Percentiles rank a stretch among this genome's conserved stretches.
phyloP scores from a whole-genome alignment of 2,329 filamentous ascomycete genomes.

The Fusarium graminum region DNA sequence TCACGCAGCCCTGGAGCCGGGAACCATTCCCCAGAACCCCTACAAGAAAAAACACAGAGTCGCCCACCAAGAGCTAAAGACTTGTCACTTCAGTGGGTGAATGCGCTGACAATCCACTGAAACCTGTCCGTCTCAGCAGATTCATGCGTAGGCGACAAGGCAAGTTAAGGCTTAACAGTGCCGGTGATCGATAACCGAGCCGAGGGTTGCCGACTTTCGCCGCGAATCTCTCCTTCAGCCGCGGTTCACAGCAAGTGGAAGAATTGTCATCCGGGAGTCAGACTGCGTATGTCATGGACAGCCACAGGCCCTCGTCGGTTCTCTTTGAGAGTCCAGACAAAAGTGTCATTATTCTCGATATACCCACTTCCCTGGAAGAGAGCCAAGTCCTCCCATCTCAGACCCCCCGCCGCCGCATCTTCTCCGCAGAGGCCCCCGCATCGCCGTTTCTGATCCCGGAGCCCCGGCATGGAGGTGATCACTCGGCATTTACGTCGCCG shows the following conservation, averaged over 20 bases:
- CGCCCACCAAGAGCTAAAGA: slow-evolving; percentile 12
- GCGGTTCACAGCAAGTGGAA: slow-evolving; percentile 23
- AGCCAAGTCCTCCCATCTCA: slow-evolving; percentile 67
- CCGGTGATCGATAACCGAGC: slow-evolving; percentile 49
- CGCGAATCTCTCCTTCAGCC: slow-evolving; percentile 32
- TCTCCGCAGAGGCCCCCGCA: slow-evolving; percentile 60
- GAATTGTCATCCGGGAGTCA: slow-evolving; percentile 23
- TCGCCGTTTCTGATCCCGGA: slow-evolving; percentile 67
- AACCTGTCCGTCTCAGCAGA: slow-evolving; percentile 20
- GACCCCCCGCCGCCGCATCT: slow-evolving; percentile 56
- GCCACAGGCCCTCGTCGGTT: slow-evolving; percentile 45
- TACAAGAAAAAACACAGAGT: slow-evolving; percentile 24
- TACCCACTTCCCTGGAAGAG: slow-evolving; percentile 76
- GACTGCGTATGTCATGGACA: slow-evolving; percentile 24
- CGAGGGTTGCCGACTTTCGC: slow-evolving; percentile 50
- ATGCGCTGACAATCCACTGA: slow-evolving; percentile 32
- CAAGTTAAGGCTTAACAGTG: slow-evolving; percentile 9
- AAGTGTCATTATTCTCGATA: slow-evolving; percentile 72
- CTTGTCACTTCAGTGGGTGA: slow-evolving; percentile 26
- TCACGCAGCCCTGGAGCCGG: slow-evolving; percentile 38
- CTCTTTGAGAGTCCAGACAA: slow-evolving; percentile 53
- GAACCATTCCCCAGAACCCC: slow-evolving; percentile 33
- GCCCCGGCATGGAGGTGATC: slow-evolving; percentile 51
- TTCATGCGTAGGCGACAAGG: slow-evolving; percentile 6
- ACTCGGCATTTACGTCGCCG: slow-evolving; percentile 54